phyloP scores from a whole-genome alignment of 192 early-diverging fungal genomes.

The Chytriomyces confervae region DNA sequence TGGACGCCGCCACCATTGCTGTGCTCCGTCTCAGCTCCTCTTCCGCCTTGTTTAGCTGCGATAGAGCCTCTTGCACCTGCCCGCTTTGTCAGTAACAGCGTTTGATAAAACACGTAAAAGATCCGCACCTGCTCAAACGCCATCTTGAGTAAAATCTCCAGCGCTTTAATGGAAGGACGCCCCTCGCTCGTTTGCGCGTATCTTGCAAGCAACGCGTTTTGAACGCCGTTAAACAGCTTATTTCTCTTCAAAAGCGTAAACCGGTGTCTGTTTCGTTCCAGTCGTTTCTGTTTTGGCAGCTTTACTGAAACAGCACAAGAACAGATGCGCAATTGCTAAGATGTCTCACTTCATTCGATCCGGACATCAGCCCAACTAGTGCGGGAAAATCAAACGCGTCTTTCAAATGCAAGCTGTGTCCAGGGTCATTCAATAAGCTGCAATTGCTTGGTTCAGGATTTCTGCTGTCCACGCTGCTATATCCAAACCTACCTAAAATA shows the following conservation, averaged over 20 bases:
- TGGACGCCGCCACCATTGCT: no score
- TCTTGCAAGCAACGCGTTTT: background rate
- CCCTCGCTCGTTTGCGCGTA: background rate
- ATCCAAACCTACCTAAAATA: background rate
- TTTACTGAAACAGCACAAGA: background rate
- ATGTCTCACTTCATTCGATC: background rate
- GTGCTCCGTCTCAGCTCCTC: no score
- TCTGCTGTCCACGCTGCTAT: background rate
- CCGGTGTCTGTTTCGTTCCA: background rate
- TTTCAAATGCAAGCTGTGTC: background rate
- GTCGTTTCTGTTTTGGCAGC: background rate
- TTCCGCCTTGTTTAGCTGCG: no score
- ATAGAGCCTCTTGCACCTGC: no score
- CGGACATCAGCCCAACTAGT: background rate
- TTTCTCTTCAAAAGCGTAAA: background rate
- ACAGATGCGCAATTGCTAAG: background rate
- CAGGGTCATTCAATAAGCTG: background rate
- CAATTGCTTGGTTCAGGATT: background rate
- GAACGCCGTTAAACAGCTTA: background rate
- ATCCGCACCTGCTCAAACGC: conserved; percentile 7
- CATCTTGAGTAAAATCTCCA: background rate
- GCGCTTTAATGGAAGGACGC: background rate
- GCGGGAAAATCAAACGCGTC: background rate
- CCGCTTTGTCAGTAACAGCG: no score
- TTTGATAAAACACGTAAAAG: no score